Base-by-base conservation (phyloP, 1,139 yeast species). In the Saccharomyces uvarum region DNA sequence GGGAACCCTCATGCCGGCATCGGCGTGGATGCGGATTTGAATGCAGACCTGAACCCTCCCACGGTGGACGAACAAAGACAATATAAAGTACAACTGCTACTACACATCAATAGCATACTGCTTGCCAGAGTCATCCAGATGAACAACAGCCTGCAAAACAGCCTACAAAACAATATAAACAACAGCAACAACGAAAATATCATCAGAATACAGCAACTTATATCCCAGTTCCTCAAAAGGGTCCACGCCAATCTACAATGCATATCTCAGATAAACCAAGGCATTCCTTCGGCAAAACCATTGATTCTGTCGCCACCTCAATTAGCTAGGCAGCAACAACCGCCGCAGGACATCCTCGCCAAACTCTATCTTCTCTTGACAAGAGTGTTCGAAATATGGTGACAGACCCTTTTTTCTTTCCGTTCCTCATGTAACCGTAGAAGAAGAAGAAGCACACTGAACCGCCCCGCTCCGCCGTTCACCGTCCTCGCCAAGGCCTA, bases 191-290 rank as follows among this genome's bases (percentile, higher is more conserved):
- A 47, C 56, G 33, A 24, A 48, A 50, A 21, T 4, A 46, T 38
- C 14, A 38, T 38, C 13, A 9, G 51, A 47, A 53, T 57, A 14
- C 65, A 64, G 52, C 48, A 52, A 16, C 44, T 61, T 24, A 56
- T 64, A 4, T 57, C 69, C 3, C 71, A 68, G 53, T 62, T 63
- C 55, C 54, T 68, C 53, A 65, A 66, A 53, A 54, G 72, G 33
- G 68, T 69, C 5, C 72, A 69, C 58, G 66, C 71, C 11, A 69
- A 69, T 54, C 54, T 69, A 51, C 72, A 69, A 50, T 67, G 71
- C 54, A 67, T 69, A 21, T 68, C 71, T 11, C 70, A 65, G 55
- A 61, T 69, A 31, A 68, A 69, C 56, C 70, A 67, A 51, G 71
- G 71, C 33, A 50, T 57, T n/a, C 50, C 49, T 11, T 55, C 55